Base-by-base conservation (phyloP, 1,284 basidiomycete species). In the Sanghuangporus sanghuang region DNA sequence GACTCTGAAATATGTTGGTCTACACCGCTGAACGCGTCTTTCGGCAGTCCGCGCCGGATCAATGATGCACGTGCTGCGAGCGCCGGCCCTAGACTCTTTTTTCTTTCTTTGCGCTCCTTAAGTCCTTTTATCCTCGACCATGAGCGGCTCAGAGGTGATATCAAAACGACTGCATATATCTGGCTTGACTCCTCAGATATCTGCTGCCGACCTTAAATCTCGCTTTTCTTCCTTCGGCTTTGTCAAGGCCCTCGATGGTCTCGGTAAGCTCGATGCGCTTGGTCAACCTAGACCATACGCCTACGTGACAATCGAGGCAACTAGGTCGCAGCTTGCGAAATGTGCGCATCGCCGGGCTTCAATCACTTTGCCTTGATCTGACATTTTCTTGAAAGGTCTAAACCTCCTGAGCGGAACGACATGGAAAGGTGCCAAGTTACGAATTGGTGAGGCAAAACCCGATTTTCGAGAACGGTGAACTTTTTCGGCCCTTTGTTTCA, bases 381-480 rank as follows among this genome's bases (percentile, higher is more conserved):
- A 55, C 49, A 35, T n/a, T 42, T 27, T n/a, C 38, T 62, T 55
- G 57, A 46, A 61, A 92, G 90, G 89, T 74, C 77, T 91, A 72
- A 92, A 85, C 69, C 70, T 85, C 3, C 78, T 93, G 7, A 92
- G 88, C 67, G 90, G 91, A 35, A 84, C 88, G 9, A 90, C 83
- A 1, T 93, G 89, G 88, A 93, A 92, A 74, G 90, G 91, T 16
- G 76, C 89, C n/a, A 90, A 87, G 68, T 74, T 93, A 36, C 81
- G 90, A n/a, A 81, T 93, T 39, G 90, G 90, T 6, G 89, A 92
- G 68, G 91, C 90, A 27, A 89, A 84, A 67, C 86, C 85, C 0
- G 86, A 92, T 72, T 93, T 80, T 70, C 72, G 73, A 5, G 84
- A 86, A 70, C 78, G 85, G 89, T 88, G 52, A 18, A 74, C 67